Percentiles rank a stretch among this genome's conserved stretches.
Conservation (phyloP, 306 rosid genomes). For the Lithocarpus polystachyus region DNA sequence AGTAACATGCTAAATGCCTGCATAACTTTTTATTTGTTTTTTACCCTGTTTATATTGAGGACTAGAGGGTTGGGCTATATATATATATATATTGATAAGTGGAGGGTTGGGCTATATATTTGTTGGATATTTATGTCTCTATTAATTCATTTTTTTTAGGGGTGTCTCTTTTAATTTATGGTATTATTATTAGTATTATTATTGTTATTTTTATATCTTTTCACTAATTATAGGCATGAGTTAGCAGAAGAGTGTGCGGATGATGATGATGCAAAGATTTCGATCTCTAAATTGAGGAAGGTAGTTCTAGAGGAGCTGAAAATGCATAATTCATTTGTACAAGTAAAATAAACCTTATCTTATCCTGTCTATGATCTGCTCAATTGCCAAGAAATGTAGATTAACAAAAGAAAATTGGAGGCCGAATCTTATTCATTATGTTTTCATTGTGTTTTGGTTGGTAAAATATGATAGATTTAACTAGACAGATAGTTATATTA, state of each 20-base stretch:
- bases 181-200: too few species aligned
- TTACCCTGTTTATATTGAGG: neutral
- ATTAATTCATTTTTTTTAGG: too few species aligned
- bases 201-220: neutral
- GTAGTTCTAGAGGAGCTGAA: conserved; percentile 46
- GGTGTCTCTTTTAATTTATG: neutral
- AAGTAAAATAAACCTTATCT: conserved; percentile 39
- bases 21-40: neutral
- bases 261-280: conserved; percentile 83
- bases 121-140: neutral
- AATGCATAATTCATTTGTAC: conserved; percentile 70
- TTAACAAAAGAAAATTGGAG: neutral
- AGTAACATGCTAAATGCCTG: neutral
- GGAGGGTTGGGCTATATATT: too few species aligned
- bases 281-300: conserved; percentile 42
- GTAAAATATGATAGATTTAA: neutral
- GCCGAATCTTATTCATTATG: neutral
- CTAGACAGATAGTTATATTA: neutral
- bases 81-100: too few species aligned
- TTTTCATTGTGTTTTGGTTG: neutral
- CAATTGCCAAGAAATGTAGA: neutral
- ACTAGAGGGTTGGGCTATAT: too few species aligned
- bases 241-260: conserved; percentile 89
- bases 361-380: neutral
- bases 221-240: conserved; percentile 40